Base-by-base conservation (phyloP, 2,329 filamentous ascomycete genomes). In the Raffaelea ambrosiae region DNA sequence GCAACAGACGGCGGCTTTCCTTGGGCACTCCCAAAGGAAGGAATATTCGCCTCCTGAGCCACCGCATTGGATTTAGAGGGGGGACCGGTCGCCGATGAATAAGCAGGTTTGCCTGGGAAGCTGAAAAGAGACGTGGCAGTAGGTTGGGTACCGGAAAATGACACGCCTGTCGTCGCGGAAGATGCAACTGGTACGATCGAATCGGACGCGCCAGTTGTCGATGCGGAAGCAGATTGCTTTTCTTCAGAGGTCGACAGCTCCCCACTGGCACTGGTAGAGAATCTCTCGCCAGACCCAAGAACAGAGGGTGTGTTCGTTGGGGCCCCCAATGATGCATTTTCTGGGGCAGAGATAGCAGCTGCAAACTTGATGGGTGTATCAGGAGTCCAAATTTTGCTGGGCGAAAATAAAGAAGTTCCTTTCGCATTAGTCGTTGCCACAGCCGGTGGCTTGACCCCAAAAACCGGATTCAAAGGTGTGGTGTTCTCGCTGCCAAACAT, bases 301-400 rank as follows among this genome's bases (percentile, higher is more conserved):
- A n/a, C n/a, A n/a, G n/a, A n/a, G n/a, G n/a, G n/a, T n/a, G n/a
- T n/a, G n/a, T n/a, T n/a, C n/a, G n/a, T n/a, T n/a, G n/a, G n/a
- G n/a, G n/a, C n/a, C n/a, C 26, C 35, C 35, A 19, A 38, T 10
- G 8, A 38, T 5, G 35, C 8, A 14, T 52, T 54, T 14, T 45
- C 41, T 9, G 46, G 39, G 2, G 48, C 38, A n/a, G 49, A 33
- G 10, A 40, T 41, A 22, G 41, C 11, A 60, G 48, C 46, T 21
- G 62, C 68, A 56, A 79, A 79, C 57, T 78, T 79, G 59, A 81
- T 76, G 3, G 76, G 76, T 1, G 63, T 68, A 48, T 67, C 64
- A 9, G 68, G 64, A 38, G 66, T 73, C 72, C 72, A 76, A 0
- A 70, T 74, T 42, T 74, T 67, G 54, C 74, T 67, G 19, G 58